phyloP scores from a whole-genome alignment of 805 yeast species.

The Kazachstania africana region DNA sequence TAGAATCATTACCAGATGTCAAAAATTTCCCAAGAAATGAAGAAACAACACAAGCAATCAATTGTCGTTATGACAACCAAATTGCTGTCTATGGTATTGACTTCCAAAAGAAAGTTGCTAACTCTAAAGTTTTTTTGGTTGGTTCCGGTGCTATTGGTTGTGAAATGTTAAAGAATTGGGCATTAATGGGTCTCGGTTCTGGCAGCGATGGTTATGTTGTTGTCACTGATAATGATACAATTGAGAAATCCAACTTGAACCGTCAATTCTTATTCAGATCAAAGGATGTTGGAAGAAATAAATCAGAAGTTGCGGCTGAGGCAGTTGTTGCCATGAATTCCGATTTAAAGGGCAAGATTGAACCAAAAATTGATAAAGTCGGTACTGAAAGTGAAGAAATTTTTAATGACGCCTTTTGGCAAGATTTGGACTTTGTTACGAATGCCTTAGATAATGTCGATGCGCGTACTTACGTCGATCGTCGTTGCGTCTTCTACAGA shows the following conservation, averaged over 20 bases:
- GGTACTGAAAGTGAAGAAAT: conserved; percentile 86
- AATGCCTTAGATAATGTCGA: conserved; percentile 96
- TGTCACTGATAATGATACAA: conserved; percentile 83
- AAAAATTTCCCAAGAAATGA: conserved; percentile 50
- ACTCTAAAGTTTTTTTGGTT: conserved; percentile 76
- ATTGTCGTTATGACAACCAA: conserved; percentile 86
- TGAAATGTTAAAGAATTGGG: conserved; percentile 97
- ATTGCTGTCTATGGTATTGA: conserved; percentile 85
- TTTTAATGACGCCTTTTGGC: conserved; percentile 82
- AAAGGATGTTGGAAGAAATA: conserved; percentile 83
- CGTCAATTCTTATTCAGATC: conserved; percentile 94
- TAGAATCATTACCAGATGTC: conserved; percentile 72
- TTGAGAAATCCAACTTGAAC: conserved; percentile 90
- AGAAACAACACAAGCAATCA: conserved; percentile 61
- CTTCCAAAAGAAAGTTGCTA: conserved; percentile 62
- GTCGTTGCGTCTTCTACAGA: conserved; percentile 87
- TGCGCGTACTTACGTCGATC: conserved; percentile 94
- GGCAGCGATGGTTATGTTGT: conserved; percentile 78
- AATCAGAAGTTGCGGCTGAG: conserved; percentile 79
- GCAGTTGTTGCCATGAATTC: conserved; percentile 86
- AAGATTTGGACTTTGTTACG: conserved; percentile 72
- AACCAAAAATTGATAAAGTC: conserved; percentile 71
- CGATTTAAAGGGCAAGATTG: conserved; percentile 65
- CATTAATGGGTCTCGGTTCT: conserved; percentile 87
- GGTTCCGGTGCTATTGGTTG: conserved; percentile 99